phyloP scores from a whole-genome alignment of 179 eudicot species.

The Silene coronaria region DNA sequence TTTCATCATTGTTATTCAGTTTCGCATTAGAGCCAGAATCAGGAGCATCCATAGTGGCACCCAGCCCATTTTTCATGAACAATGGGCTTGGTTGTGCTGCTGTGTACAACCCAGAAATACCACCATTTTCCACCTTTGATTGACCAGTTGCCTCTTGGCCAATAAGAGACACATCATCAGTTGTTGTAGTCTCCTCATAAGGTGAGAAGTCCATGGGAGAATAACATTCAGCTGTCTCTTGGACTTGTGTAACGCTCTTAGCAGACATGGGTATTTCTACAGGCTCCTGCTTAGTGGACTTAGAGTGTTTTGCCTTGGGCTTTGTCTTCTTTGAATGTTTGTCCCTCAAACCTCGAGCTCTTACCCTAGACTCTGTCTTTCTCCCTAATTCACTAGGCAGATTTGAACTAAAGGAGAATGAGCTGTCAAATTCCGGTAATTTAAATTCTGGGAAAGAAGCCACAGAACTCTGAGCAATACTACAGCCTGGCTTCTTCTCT shows the following conservation, averaged over 20 bases:
- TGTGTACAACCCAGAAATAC: constrained; percentile 24
- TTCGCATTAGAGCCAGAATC: constrained; percentile 19
- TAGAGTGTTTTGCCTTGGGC: constrained; percentile 39
- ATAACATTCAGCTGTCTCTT: constrained; percentile 47
- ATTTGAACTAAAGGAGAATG: constrained; percentile 37
- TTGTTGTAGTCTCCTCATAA: constrained; percentile 32
- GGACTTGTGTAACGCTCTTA: constrained; percentile 33
- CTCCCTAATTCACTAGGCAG: constrained; percentile 31
- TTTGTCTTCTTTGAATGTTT: constrained; percentile 40
- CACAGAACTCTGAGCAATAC: constrained; percentile 25
- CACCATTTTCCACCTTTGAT: constrained; percentile 29
- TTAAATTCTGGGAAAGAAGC: constrained; percentile 34
- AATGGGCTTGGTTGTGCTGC: constrained; percentile 29
- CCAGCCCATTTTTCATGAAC: constrained; percentile 29
- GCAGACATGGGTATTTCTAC: constrained; percentile 29
- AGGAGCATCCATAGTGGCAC: constrained; percentile 20
- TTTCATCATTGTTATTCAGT: constrained; percentile 17
- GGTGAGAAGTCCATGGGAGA: constrained; percentile 99
- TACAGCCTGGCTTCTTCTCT: constrained; percentile 32
- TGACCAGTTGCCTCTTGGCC: constrained; percentile 24
- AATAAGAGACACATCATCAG: constrained; percentile 30
- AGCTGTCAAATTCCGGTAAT: constrained; percentile 34
- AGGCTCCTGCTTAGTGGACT: constrained; percentile 28
- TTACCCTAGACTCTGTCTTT: constrained; percentile 31
- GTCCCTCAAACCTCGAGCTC: constrained; percentile 32